Evolutionary conservation across 345 rosid species (phyloP), one percentile per base, ranked within the genome.

Genomic region (Mallotus nudiflorus): DNA sequence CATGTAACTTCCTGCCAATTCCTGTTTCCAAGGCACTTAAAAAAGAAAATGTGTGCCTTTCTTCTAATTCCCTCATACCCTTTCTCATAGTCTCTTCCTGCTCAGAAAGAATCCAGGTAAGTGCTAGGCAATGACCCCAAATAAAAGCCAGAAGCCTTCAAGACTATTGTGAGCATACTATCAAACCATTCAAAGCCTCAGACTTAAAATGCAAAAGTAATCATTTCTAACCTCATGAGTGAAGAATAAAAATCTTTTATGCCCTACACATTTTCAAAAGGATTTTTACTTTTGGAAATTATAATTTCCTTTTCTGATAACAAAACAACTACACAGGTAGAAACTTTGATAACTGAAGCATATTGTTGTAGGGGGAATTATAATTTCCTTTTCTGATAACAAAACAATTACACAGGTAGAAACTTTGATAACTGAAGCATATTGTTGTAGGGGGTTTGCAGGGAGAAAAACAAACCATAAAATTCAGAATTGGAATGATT

Each of bases 71-170:
- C 37, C 74, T 80, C 66, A 81, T 80, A 9, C 89, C 89, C 70
- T 84, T 91, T 15, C 84, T 70, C 65, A 87, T 68, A 71, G 75
- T 82, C 45, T 84, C 89, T 74, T 87, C 93, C 97, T 91, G 81
- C 40, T 3, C 14, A 53, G 45, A 44, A 50, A 66, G 59, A 74
- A 57, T 65, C 42, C 25, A 57, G 40, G 31, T 55, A 20, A 46
- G 31, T 9, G 64, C 40, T 39, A 46, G 56, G 37, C 50, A 29
- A 18, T 19, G 15, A 40, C n/a, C 18, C 39, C 8, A 25, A 45
- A 68, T 12, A 60, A 33, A 12, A 48, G 13, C 45, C 45, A 58
- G 53, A 62, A 63, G 6, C 33, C 24, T 57, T 25, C 14, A 42
- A 16, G 25, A 15, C n/a, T 39, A 42, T 9, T 28, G 40, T 33